Conservation (phyloP, 352 stramenopile genomes). For the Globisporangium recalcitrans region DNA sequence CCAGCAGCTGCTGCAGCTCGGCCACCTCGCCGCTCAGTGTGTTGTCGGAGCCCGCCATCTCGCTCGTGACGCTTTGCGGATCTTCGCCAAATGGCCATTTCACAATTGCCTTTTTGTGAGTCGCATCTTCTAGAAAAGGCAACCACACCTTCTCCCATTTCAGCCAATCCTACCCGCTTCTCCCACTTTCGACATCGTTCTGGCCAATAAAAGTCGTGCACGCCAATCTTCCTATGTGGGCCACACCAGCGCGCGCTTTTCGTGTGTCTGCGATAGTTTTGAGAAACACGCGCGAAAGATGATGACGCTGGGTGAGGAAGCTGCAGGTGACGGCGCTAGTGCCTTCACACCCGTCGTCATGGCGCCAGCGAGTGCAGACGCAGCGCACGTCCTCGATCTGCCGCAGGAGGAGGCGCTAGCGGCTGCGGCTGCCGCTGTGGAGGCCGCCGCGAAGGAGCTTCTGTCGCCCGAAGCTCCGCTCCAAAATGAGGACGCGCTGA, state of each 20-base stretch:
- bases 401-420: not conserved
- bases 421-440: not conserved
- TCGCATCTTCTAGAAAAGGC: slow-evolving; percentile 1
- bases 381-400: not conserved
- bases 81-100: not conserved
- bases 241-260: slow-evolving; percentile 10
- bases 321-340: not conserved
- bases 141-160: not conserved
- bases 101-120: not conserved
- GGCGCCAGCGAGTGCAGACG: not conserved
- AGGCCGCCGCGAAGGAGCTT: slow-evolving; percentile 1
- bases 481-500: not conserved
- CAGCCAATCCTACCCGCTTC: not conserved
- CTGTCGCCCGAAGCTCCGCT: not conserved
- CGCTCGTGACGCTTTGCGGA: not conserved
- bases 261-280: slow-evolving; percentile 5
- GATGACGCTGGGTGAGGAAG: slow-evolving; percentile 1
- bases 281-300: slow-evolving; percentile 1
- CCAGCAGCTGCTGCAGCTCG: slow-evolving; percentile 65
- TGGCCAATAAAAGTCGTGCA: not conserved
- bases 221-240: not conserved
- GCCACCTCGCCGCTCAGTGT: slow-evolving; percentile 42
- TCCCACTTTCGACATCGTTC: not conserved
- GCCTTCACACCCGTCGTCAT: not conserved
- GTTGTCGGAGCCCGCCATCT: slow-evolving; percentile 27